Evolutionary conservation across 108 stramenopile genomes (phyloP), one percentile per base, ranked within the genome.

Genomic region (Nannochloropsis oceanica): DNA sequence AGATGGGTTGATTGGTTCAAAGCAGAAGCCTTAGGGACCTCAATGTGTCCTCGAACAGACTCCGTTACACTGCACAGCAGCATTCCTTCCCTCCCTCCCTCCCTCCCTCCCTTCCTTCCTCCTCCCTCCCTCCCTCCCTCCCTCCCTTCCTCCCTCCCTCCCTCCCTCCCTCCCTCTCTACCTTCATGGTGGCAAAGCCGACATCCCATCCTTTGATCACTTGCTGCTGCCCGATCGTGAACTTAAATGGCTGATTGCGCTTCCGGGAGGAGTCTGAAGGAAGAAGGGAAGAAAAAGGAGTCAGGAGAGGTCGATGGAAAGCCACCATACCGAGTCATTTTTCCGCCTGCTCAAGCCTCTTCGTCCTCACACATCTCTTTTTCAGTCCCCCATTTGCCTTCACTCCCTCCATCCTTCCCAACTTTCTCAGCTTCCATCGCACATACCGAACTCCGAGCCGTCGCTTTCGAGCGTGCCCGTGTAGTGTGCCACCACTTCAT

Each of bases 171-270:
- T 73, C n/a, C n/a, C n/a, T 73, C 1, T 10, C 18, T 14, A 85
- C 82, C 82, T 84, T 90, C 91, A 91, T 91, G 25, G 86, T 81
- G 8, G 91, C 90, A 85, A 91, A 91, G 82, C 88, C 92, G 87
- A 94, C 93, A 87, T 98, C 98, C 97, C 97, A 99, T 27, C 93
- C 98, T 82, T 93, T 94, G 86, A 99, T 99, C n/a, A 99, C 98
- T 84, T 92, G 91, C 14, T 96, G 96, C 25, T 92, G 85, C 12
- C 98, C 98, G 83, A 97, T 93, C 25, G 94, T 94, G 82, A 99
- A 99, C 85, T 95, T 93, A 91, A 99, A 99, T 11, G 95, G 91
- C 83, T 94, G 92, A 27, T 95, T 95, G n/a, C 95, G 92, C 89
- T 84, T 2, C 12, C 50, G 83, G 42, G 42, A 42, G 18, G 25